Conservation (phyloP, 768 basidiomycete species). For the Clitopilus hobsonii region DNA sequence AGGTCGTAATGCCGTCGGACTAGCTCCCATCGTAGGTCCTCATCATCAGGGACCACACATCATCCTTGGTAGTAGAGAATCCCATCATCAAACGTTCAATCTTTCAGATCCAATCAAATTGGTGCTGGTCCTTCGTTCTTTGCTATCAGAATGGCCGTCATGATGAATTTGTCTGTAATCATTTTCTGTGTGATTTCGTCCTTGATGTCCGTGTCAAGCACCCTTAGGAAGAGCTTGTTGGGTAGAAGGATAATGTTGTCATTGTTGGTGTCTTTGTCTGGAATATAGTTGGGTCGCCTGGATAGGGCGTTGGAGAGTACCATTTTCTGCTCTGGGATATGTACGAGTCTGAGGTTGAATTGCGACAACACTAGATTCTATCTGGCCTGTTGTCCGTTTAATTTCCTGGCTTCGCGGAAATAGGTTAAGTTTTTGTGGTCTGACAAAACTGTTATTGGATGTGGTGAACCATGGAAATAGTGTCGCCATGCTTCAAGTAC, state of each 20-base stretch:
- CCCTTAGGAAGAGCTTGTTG: slow-evolving; percentile 7
- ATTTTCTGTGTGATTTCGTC: background rate
- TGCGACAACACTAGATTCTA: slow-evolving; percentile 2
- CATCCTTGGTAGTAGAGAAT: background rate
- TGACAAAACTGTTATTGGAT: slow-evolving; percentile 7
- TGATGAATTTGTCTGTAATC: background rate
- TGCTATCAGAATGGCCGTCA: background rate
- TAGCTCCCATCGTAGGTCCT: background rate
- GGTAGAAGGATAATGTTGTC: slow-evolving; percentile 10
- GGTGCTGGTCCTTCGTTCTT: background rate
- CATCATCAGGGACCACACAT: slow-evolving; percentile 2
- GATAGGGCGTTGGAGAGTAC: slow-evolving; percentile 12
- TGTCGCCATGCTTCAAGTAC: slow-evolving; percentile 3
- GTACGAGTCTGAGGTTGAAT: background rate
- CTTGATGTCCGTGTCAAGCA: slow-evolving; percentile 6
- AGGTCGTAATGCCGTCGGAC: background rate
- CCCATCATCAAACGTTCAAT: slow-evolving; percentile 6
- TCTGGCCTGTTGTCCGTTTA: slow-evolving; percentile 3
- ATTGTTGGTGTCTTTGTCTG: slow-evolving; percentile 11
- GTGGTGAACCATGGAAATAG: slow-evolving; percentile 8
- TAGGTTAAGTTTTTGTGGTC: slow-evolving; percentile 11
- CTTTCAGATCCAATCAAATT: background rate
- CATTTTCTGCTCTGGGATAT: slow-evolving; percentile 11
- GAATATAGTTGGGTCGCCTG: slow-evolving; percentile 9
- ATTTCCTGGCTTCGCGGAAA: background rate